Evolutionary conservation across 2,329 filamentous ascomycete species (phyloP).

Genomic region (Calcarisporium arbuscula): DNA sequence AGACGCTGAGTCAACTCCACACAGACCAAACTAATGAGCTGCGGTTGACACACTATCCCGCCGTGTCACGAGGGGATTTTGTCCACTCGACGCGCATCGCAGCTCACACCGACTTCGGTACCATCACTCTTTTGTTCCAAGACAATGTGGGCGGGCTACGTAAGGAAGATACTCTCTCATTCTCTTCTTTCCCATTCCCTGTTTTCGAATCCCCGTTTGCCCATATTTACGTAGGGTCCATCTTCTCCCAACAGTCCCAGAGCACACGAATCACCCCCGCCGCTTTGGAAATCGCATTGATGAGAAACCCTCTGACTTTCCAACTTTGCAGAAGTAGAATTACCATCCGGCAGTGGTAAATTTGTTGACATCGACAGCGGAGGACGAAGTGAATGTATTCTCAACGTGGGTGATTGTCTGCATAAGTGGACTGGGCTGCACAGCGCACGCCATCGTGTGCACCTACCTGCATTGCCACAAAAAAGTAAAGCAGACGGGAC

Average conservation of each 20-base stretch:
- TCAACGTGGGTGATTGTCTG: conserved; percentile 6
- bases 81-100: conserved; percentile 3
- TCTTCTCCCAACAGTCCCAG: too few relatives aligned
- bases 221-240: too few relatives aligned
- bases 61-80: background rate
- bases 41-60: background rate
- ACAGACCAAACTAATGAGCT: background rate
- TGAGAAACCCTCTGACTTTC: too few relatives aligned
- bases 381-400: conserved; percentile 5
- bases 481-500: background rate
- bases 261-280: too few relatives aligned
- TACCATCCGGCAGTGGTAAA: conserved; percentile 4
- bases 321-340: conserved; percentile 5
- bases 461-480: background rate
- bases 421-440: conserved; percentile 4
- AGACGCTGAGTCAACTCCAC: conserved; percentile 3
- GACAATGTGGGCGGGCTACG: conserved; percentile 4
- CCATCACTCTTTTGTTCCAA: conserved; percentile 4
- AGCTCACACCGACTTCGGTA: conserved; percentile 5
- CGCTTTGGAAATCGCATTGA: too few relatives aligned
- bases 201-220: background rate
- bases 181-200: background rate
- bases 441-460: conserved; percentile 6
- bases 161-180: background rate
- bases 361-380: conserved; percentile 5